Percentiles rank a stretch among this genome's conserved stretches.
phyloP scores from a whole-genome alignment of 2,329 filamentous ascomycete genomes.

The Ophiostoma ulmi region DNA sequence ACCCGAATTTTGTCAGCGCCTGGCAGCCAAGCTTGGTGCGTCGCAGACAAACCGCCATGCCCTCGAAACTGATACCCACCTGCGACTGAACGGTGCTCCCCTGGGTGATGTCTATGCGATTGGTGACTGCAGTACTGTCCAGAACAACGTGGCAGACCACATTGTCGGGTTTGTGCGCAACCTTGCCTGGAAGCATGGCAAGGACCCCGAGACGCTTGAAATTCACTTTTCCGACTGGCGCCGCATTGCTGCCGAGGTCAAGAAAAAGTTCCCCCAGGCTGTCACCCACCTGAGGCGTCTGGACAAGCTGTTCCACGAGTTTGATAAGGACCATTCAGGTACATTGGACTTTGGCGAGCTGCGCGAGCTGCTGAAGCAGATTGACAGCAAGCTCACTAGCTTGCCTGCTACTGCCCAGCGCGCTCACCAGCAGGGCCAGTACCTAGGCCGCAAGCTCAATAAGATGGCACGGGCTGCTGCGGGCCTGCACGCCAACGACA shows the following conservation, averaged over 20 bases:
- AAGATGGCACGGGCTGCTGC: conserved; percentile 74
- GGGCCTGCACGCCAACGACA: conserved; percentile 70
- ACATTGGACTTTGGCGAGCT: conserved; percentile 93
- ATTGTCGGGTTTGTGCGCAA: conserved; percentile 84
- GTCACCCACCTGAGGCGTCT: conserved; percentile 79
- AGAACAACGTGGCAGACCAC: conserved; percentile 93
- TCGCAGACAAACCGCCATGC: conserved; percentile 84
- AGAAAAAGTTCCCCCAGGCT: conserved; percentile 86
- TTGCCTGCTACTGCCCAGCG: conserved; percentile 93
- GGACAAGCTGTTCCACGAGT: conserved; percentile 84
- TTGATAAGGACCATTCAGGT: conserved; percentile 88
- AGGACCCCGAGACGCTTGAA: conserved; percentile 81
- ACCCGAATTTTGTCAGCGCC: conserved; percentile 68
- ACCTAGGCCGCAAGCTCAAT: conserved; percentile 90
- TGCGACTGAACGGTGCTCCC: conserved; percentile 81
- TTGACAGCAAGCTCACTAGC: conserved; percentile 90
- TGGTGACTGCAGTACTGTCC: conserved; percentile 91
- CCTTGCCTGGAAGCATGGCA: conserved; percentile 85
- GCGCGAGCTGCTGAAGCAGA: conserved; percentile 79
- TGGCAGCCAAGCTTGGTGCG: conserved; percentile 67
- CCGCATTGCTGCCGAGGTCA: conserved; percentile 73
- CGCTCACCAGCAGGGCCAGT: conserved; percentile 90
- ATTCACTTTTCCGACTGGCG: conserved; percentile 88
- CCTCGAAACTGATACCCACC: conserved; percentile 88
- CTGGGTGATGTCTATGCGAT: conserved; percentile 94